Evolutionary conservation across 306 rosid genomes (phyloP), one percentile per base, ranked within the genome.

Genomic region (Crataegus laevigata): DNA sequence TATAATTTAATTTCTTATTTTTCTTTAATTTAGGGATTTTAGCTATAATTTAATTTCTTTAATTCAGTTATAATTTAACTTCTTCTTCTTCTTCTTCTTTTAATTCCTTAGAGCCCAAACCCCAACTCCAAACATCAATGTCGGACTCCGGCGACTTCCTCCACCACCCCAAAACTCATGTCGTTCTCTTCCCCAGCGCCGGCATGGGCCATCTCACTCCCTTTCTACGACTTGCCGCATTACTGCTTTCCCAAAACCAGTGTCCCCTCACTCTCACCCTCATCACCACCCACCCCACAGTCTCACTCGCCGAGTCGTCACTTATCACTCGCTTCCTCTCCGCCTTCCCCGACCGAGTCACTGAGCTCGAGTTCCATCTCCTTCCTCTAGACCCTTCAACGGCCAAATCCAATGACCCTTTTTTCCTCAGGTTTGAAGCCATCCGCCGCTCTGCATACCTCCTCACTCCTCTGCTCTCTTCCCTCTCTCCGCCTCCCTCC

Each of bases 141-240:
- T 17, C 42, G 9, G 11, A 15, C 47, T 38, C 63, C 64, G 54
- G 70, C 25, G 22, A 10, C 26, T 15, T 72, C 36, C 12, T 6
- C 70, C 32, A 51, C 71, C 18, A 11, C 77, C 11, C 59, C 2
- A 3, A 29, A 59, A 36, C 82, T 22, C 93, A 91, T 36, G 76
- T 87, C 4, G 90, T 85, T 51, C 84, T 91, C 14, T 79, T 89
- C 42, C 90, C 90, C 24, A 81, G 81, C 26, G 84, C 93, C 9
- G 90, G 93, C 30, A 85, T 91, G 85, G 91, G 91, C 8, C 96
- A 87, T 63, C 73, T 88, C 0, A 82, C 84, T 3, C 91, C 88
- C 45, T 87, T 84, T 52, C 88, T 87, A 3, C 75, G 86, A 21
- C 80, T 89, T 1, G 90, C 89, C 0, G 17, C 87, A 0, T 1